phyloP scores from a whole-genome alignment of 2,329 filamentous ascomycete species.

The Achaetomium macrosporum region DNA sequence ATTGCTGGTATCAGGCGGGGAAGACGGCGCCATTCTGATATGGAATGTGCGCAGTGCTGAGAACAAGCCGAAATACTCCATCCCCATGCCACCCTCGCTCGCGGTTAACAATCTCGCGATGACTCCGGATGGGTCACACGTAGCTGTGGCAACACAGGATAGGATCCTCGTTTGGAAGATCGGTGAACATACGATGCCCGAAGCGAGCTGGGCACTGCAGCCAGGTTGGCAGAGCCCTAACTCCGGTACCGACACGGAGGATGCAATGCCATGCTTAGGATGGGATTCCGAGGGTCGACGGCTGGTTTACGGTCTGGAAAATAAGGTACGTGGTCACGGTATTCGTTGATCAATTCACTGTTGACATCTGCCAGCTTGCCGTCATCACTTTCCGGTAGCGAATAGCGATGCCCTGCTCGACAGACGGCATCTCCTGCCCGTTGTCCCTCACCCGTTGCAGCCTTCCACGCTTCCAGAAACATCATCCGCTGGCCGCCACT shows the following conservation, averaged over 20 bases:
- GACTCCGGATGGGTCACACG: conserved; percentile 57
- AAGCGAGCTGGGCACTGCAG: conserved; percentile 53
- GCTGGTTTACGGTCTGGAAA: conserved; percentile 59
- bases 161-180: conserved; percentile 61
- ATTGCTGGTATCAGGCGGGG: conserved; percentile 55
- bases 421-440: too few species aligned
- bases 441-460: too few species aligned
- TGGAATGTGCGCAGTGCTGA: conserved; percentile 55
- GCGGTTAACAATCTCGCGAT: conserved; percentile 52
- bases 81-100: conserved; percentile 52
- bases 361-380: conserved; percentile 27
- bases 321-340: conserved; percentile 45
- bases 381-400: conserved; percentile 29
- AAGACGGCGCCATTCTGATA: conserved; percentile 57
- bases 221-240: conserved; percentile 54
- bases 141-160: conserved; percentile 55
- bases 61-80: conserved; percentile 51
- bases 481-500: too few species aligned
- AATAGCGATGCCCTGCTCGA: conserved; percentile 10
- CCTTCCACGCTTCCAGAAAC: too few species aligned
- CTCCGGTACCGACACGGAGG: conserved; percentile 46
- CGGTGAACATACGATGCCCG: conserved; percentile 51
- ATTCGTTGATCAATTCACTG: neutral
- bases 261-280: conserved; percentile 55
- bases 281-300: conserved; percentile 59